Base-by-base conservation (phyloP, 768 basidiomycete genomes). In the Auriscalpium orientale region DNA sequence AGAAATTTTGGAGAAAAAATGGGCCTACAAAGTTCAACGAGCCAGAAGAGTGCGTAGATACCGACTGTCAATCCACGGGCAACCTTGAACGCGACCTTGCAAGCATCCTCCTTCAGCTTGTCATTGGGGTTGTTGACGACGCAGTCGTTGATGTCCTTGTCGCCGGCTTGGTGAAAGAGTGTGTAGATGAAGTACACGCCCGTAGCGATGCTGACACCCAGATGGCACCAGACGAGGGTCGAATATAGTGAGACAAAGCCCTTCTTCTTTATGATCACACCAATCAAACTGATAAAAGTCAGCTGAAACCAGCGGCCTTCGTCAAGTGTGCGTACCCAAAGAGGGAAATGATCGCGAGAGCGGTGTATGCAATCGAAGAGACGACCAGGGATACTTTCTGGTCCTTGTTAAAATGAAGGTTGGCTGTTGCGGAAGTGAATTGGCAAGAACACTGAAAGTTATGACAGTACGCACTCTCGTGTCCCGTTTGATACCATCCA, bases 21-120 rank as follows among this genome's bases (percentile, higher is more conserved):
- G 6, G 10, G 76, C 81, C 52, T 58, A 83, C 82, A 82, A 46
- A 83, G 72, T 60, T 79, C 72, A 54, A 83, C 58, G 49, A 81
- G 63, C 81, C 82, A 83, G 54, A 76, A 72, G 18, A 82, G 22
- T 43, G 78, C 68, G 61, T 79, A 79, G 51, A 78, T 56, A 21
- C 68, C 74, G 43, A 82, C 69, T 51, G 74, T 63, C 13, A 79
- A 53, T 46, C 70, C 72, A 56, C 79, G 77, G 62, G 73, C 65
- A 44, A 78, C 59, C 16, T 71, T 70, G 57, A 78, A 69, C 13
- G 72, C 74, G 9, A 66, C 72, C 51, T 71, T 67, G 66, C 81
- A 83, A 3, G 72, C 62, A 18, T 74, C 69, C 48, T 62, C 59
- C n/a, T 70, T 69, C 37, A 65, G 49, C 3, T 63, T 58, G 57